Conservation (phyloP, 257 asterid genomes). For the Solanum rostratum region DNA sequence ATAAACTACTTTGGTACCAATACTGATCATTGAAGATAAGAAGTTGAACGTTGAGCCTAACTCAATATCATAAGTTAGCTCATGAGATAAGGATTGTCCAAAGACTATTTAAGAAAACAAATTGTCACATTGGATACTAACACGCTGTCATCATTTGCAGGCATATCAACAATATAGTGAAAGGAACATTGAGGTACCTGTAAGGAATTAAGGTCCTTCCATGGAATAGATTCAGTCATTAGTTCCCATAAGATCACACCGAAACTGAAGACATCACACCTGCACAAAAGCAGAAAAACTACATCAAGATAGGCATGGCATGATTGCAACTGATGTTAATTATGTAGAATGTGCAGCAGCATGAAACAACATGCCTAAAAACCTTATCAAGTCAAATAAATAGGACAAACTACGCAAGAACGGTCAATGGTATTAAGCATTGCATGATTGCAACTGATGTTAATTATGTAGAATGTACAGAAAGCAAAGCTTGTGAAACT, state of each 20-base stretch:
- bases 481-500: slow-evolving; percentile 2
- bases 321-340: background rate
- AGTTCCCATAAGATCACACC: slow-evolving; percentile 79
- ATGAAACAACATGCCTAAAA: background rate
- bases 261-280: slow-evolving; percentile 67
- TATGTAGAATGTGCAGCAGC: background rate
- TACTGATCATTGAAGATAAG: background rate
- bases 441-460: no score
- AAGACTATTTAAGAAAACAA: background rate
- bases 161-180: background rate
- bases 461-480: no score
- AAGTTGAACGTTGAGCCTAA: background rate
- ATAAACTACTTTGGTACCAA: background rate
- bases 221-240: slow-evolving; percentile 53
- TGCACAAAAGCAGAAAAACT: slow-evolving; percentile 7
- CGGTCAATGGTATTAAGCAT: no score
- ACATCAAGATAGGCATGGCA: background rate
- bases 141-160: background rate
- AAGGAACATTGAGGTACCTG: slow-evolving; percentile 28
- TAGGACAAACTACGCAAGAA: background rate
- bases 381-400: background rate
- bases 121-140: background rate
- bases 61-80: background rate
- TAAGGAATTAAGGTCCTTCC: slow-evolving; percentile 46
- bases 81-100: background rate